Conservation (phyloP, 2,329 filamentous ascomycete species). For the Colletotrichum aenigma region DNA sequence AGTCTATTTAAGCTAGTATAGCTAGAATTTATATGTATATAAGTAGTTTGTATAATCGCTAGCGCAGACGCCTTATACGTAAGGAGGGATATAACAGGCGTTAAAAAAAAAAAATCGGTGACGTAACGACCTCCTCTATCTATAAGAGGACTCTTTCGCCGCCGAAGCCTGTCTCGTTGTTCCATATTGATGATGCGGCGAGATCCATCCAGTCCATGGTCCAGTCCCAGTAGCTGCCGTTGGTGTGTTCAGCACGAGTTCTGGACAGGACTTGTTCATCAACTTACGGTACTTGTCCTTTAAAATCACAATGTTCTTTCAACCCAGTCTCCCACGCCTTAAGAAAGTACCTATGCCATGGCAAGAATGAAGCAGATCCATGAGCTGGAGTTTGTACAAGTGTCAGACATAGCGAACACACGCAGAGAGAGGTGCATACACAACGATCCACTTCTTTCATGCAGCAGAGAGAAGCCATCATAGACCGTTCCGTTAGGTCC, state of each 20-base stretch:
- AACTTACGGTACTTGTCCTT: neutral
- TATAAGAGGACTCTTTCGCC: neutral
- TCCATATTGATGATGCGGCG: neutral
- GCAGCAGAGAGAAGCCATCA: neutral
- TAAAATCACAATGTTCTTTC: neutral
- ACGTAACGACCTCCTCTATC: neutral
- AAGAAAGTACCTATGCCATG: neutral
- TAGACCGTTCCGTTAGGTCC: neutral
- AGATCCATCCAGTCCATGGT: neutral
- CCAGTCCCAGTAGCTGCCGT: neutral
- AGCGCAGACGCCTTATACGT: no score
- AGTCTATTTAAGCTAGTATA: no score
- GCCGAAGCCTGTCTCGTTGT: neutral
- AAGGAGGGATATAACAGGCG: no score
- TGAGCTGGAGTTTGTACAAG: neutral
- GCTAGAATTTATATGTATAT: no score
- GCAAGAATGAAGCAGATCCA: neutral
- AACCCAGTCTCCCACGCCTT: neutral
- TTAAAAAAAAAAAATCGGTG: no score
- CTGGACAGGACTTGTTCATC: neutral
- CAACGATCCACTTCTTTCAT: neutral
- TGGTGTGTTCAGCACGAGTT: neutral
- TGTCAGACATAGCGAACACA: neutral
- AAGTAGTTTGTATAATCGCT: no score
- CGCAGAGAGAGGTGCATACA: neutral